phyloP scores from a whole-genome alignment of 1,284 basidiomycete genomes.

The Puccinia coronata region DNA sequence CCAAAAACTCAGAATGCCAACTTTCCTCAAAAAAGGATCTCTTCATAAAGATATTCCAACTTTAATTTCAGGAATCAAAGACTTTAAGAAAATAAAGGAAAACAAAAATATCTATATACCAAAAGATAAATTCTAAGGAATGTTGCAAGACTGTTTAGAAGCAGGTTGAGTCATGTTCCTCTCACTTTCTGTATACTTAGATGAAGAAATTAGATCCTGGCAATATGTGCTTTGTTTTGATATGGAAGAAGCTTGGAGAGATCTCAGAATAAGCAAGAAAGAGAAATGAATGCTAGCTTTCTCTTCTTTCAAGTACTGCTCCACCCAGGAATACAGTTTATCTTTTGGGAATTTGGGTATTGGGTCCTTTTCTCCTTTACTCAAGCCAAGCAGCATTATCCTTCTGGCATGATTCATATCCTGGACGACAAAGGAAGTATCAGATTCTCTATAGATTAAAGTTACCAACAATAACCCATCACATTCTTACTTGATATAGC shows the following conservation, averaged over 20 bases:
- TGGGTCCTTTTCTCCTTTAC: background rate
- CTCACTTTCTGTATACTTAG: background rate
- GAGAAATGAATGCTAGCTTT: background rate
- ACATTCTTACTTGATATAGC: constrained; percentile 3
- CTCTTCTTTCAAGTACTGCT: background rate
- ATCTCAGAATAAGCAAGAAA: background rate
- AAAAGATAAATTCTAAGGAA: too few relatives aligned
- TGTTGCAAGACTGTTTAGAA: background rate
- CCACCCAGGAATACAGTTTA: background rate
- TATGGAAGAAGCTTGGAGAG: background rate
- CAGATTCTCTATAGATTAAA: too few relatives aligned
- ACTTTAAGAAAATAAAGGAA: too few relatives aligned
- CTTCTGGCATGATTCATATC: constrained; percentile 9
- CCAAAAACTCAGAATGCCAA: too few relatives aligned
- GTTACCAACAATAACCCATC: too few relatives aligned
- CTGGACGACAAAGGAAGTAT: too few relatives aligned
- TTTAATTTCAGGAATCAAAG: too few relatives aligned
- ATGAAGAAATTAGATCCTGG: background rate
- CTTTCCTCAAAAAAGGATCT: too few relatives aligned
- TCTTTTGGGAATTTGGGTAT: background rate
- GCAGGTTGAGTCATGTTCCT: background rate
- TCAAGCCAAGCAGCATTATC: background rate
- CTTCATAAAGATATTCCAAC: too few relatives aligned
- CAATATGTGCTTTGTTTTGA: background rate
- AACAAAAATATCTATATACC: too few relatives aligned